Conservation (phyloP, 2,329 filamentous ascomycete genomes). For the Alternaria sp. region DNA sequence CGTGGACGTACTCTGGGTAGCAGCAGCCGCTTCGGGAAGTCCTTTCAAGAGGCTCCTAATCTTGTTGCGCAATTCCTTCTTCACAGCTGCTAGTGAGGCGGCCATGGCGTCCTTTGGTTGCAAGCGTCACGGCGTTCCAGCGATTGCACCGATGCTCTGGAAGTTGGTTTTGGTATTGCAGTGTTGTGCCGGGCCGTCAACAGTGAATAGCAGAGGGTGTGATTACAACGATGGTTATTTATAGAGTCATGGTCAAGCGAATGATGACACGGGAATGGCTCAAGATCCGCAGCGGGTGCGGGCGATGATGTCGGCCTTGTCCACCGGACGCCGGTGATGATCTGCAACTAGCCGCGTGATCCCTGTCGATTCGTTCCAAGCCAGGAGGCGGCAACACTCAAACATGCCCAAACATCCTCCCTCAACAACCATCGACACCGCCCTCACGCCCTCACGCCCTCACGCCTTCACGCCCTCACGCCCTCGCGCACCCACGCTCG, state of each 20-base stretch:
- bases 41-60: conserved; percentile 72
- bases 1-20: conserved; percentile 71
- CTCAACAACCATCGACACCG: conserved; percentile 20
- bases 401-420: conserved; percentile 19
- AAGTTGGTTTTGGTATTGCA: conserved; percentile 5
- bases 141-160: conserved; percentile 12
- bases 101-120: conserved; percentile 49
- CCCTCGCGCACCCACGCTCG: conserved; percentile 21
- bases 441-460: conserved; percentile 14
- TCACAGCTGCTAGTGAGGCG: conserved; percentile 68
- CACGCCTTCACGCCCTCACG: conserved; percentile 14
- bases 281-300: conserved; percentile 24
- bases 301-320: conserved; percentile 26
- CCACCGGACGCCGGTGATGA: conserved; percentile 32
- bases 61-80: conserved; percentile 75
- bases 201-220: background rate
- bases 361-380: conserved; percentile 32
- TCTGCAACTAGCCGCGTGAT: conserved; percentile 41
- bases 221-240: background rate
- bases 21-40: conserved; percentile 69
- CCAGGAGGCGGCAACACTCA: conserved; percentile 25
- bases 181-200: background rate
- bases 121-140: conserved; percentile 26
- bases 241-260: background rate
- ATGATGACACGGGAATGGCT: conserved; percentile 3